phyloP scores from a whole-genome alignment of 148 eudicot species.

The Polygonum aviculare region DNA sequence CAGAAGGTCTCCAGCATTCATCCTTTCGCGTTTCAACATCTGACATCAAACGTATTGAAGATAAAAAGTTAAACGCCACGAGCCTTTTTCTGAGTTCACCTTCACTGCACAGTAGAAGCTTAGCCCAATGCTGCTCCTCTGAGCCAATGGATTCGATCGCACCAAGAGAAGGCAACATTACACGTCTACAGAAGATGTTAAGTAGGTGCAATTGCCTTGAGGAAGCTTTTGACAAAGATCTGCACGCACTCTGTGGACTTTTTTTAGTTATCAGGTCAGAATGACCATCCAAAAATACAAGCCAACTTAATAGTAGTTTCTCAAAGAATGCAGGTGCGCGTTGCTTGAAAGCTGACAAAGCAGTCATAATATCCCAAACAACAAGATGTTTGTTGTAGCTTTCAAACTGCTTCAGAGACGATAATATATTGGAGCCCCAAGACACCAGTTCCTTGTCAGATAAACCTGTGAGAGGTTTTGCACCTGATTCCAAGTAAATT shows the following conservation, averaged over 20 bases:
- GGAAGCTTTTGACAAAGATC: constrained; percentile 33
- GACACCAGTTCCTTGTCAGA: constrained; percentile 39
- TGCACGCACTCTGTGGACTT: constrained; percentile 24
- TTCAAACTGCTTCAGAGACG: constrained; percentile 45
- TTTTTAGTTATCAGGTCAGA: constrained; percentile 19
- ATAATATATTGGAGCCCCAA: constrained; percentile 43
- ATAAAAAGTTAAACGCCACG: constrained; percentile 45
- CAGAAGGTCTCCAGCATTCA: constrained; percentile 39
- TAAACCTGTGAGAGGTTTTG: constrained; percentile 37
- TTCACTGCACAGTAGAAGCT: constrained; percentile 48
- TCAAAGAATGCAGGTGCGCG: constrained; percentile 35
- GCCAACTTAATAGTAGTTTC: constrained; percentile 45
- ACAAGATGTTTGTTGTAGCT: constrained; percentile 42
- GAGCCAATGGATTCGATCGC: constrained; percentile 16
- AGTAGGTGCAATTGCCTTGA: constrained; percentile 67
- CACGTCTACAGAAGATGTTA: constrained; percentile 56
- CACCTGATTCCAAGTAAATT: constrained; percentile 22
- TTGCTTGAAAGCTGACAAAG: constrained; percentile 58
- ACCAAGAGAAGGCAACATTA: constrained; percentile 31
- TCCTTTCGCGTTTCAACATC: constrained; percentile 10
- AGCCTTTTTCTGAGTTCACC: constrained; percentile 74
- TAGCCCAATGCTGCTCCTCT: constrained; percentile 50
- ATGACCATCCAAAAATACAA: constrained; percentile 25
- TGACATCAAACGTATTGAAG: constrained; percentile 12
- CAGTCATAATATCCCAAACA: constrained; percentile 71